phyloP scores from a whole-genome alignment of 495 filamentous ascomycete genomes.

The Astrothelium subdiscretum region DNA sequence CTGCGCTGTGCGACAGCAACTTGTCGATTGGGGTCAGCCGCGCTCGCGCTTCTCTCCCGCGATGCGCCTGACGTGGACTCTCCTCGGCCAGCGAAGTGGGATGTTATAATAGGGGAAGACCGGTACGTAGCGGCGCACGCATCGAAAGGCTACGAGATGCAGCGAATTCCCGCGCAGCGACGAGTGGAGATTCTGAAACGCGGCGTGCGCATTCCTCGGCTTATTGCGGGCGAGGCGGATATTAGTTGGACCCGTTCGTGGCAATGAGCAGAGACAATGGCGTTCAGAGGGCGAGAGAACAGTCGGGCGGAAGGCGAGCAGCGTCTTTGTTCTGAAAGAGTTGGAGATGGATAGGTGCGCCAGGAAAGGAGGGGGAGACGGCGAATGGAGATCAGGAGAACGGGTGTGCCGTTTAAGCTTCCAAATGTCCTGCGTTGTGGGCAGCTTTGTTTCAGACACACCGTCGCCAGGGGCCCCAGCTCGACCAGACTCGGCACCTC shows the following conservation, averaged over 20 bases:
- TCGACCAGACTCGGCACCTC: too few species aligned
- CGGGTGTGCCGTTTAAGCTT: neutral
- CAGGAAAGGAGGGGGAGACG: neutral
- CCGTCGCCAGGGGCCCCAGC: neutral
- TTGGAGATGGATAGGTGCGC: neutral
- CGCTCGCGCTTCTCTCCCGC: neutral
- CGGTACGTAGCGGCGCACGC: neutral
- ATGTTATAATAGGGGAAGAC: neutral
- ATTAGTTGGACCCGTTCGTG: neutral
- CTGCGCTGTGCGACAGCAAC: neutral
- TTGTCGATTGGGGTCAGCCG: neutral
- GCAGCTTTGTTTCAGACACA: neutral
- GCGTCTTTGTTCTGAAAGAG: neutral
- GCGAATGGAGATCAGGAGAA: constrained; percentile 1
- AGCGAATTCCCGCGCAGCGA: neutral
- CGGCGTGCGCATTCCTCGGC: neutral
- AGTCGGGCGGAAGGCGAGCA: neutral
- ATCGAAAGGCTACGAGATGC: neutral
- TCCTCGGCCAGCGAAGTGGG: neutral
- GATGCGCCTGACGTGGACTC: neutral
- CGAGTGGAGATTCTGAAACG: neutral
- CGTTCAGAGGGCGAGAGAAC: neutral
- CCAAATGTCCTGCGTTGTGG: neutral
- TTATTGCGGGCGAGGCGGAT: neutral
- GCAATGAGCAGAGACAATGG: neutral